Evolutionary conservation across 176 grass and related monocot genomes (phyloP).

Genomic region (Elymus sibiricus): DNA sequence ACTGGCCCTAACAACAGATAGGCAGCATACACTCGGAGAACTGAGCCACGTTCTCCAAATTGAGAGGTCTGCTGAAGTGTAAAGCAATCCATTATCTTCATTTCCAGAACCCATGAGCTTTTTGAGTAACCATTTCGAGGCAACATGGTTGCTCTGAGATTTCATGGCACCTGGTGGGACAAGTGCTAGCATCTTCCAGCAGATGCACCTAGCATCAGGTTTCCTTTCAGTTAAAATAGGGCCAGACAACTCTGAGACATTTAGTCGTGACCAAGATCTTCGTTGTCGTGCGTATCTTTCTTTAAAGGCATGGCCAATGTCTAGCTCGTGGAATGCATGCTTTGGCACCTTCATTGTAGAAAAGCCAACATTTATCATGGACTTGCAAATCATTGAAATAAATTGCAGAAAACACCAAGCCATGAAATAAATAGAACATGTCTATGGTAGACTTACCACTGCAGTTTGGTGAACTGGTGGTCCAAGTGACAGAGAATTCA

Average conservation of each 20-base stretch:
- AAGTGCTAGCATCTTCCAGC: slow-evolving; percentile 82
- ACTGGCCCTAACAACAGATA: slow-evolving; percentile 67
- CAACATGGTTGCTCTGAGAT: slow-evolving; percentile 22
- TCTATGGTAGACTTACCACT: slow-evolving; percentile 29
- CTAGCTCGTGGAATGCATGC: slow-evolving; percentile 38
- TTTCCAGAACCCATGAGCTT: slow-evolving; percentile 65
- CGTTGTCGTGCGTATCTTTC: slow-evolving; percentile 48
- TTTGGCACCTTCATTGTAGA: slow-evolving; percentile 53
- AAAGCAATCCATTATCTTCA: slow-evolving; percentile 31
- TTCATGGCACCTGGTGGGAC: slow-evolving; percentile 36
- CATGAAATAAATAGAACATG: slow-evolving; percentile 14
- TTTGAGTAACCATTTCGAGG: slow-evolving; percentile 75
- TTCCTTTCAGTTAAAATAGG: slow-evolving; percentile 78
- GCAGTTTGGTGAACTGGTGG: slow-evolving; percentile 55
- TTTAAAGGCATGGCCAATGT: slow-evolving; percentile 60
- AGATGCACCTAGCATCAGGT: slow-evolving; percentile 68
- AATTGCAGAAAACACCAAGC: slow-evolving; percentile 15
- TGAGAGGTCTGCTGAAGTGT: slow-evolving; percentile 46
- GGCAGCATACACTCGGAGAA: slow-evolving; percentile 39
- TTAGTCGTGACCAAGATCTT: slow-evolving; percentile 67
- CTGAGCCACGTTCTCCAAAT: slow-evolving; percentile 64
- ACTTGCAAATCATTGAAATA: not conserved
- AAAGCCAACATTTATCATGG: slow-evolving; percentile 17
- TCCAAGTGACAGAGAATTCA: slow-evolving; percentile 68
- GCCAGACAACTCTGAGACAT: slow-evolving; percentile 63